Conservation (phyloP, 768 basidiomycete species). For the Omphalotus guepiniiformis region DNA sequence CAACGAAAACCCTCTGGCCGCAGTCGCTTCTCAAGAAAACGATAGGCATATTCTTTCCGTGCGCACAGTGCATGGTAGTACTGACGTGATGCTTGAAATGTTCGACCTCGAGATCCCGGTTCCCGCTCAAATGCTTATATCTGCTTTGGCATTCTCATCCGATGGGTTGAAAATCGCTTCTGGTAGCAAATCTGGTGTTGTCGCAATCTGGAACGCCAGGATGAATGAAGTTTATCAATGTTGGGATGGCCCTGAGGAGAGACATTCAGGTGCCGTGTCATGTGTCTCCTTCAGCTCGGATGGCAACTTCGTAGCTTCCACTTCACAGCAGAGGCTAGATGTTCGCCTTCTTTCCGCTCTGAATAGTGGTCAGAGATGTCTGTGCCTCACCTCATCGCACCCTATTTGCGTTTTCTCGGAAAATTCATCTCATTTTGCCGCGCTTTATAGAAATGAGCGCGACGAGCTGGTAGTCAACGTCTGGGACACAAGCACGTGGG, state of each 20-base stretch:
- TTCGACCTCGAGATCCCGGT: not conserved
- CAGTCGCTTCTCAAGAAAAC: not conserved
- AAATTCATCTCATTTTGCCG: not conserved
- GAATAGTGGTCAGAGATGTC: not conserved
- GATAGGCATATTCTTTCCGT: not conserved
- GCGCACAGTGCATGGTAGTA: not conserved
- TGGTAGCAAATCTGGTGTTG: not conserved
- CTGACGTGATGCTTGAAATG: not conserved
- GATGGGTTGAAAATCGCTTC: conserved; percentile 2
- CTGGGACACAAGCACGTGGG: not conserved
- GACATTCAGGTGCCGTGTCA: not conserved
- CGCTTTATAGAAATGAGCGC: not conserved
- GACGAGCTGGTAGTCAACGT: not conserved
- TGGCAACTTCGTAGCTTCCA: not conserved
- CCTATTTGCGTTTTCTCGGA: conserved; percentile 1
- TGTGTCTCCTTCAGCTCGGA: conserved; percentile 4
- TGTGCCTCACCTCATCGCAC: too few species aligned
- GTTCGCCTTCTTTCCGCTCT: not conserved
- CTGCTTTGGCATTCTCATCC: conserved; percentile 1
- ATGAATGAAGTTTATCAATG: not conserved
- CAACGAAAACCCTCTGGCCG: too few species aligned
- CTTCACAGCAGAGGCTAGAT: not conserved
- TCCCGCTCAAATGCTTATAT: conserved; percentile 1
- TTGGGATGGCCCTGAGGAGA: conserved; percentile 2
- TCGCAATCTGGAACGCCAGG: conserved; percentile 3